Base-by-base conservation (phyloP, 345 rosid species). In the Viola odorata region DNA sequence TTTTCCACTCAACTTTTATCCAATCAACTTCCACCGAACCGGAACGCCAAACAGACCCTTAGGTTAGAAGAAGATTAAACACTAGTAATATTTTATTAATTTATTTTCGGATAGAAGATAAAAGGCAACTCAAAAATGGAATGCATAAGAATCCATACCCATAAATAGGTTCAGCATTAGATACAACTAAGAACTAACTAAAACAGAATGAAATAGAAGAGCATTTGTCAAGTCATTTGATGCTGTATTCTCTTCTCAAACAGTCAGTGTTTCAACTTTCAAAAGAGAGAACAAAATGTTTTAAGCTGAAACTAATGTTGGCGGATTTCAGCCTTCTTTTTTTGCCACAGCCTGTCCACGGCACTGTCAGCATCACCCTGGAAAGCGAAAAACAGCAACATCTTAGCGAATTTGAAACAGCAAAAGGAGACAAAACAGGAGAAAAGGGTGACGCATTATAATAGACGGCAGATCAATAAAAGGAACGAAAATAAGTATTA, bases 281-380 rank as follows among this genome's bases (percentile, higher is more conserved):
- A 6, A 11, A 47, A 7, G 13, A 10, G 13, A 47, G 7, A 12
- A 47, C n/a, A 47, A 47, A 4, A 7, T 47, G 50, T n/a, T 47
- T 13, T 13, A 7, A 42, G 11, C 8, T 3, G 45, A 42, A 47
- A 4, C 12, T 23, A 23, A 12, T 45, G n/a, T 32, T 58, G 62
- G 5, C 62, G 52, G n/a, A 56, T 38, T 50, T 62, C 63, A 8
- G 58, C 53, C 14, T 62, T 62, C 79, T 78, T 85, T 78, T 80
- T 82, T 62, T 77, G 84, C 91, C 91, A 85, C 13, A 80, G 81
- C 77, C 82, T 73, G 54, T 80, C 87, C 7, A 82, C 10, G 15
- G 69, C 81, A 60, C 84, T 82, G 69, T 82, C 86, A 8, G 77
- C 86, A 62, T 79, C 84, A 44, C 82, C 87, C 84, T 82, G 69